These are phyloP conservation scores for Suillus spraguei DNA, from an alignment of 768 basidiomycete species.

Conservation along the genomic window DNA sequence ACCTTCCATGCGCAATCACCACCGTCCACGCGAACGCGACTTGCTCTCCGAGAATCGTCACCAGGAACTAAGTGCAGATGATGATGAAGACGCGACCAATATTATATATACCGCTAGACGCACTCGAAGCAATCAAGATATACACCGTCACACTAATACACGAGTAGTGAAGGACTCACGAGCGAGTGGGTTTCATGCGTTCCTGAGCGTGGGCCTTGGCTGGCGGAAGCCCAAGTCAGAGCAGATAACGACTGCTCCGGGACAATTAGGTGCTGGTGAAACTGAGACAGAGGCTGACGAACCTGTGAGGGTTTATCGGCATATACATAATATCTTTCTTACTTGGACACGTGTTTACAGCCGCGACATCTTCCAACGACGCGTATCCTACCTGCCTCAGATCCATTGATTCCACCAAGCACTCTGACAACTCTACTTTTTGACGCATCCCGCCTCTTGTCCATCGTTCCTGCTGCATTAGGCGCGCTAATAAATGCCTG, in stretches of 20 bases:
- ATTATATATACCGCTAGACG: conserved; percentile 25
- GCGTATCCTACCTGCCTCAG: conserved; percentile 55
- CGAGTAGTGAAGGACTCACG: conserved; percentile 16
- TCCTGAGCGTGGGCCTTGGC: conserved; percentile 30
- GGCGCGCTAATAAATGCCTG: conserved; percentile 67
- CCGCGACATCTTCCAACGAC: conserved; percentile 70
- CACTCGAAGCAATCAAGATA: conserved; percentile 25
- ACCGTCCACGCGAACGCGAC: conserved; percentile 10
- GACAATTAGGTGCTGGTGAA: conserved; percentile 64
- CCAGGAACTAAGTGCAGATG: conserved; percentile 6
- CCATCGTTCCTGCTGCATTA: conserved; percentile 71
- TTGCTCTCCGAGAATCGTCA: conserved; percentile 7
- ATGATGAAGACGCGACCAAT: conserved; percentile 11
- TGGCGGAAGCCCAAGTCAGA: conserved; percentile 41
- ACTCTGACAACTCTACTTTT: conserved; percentile 63
- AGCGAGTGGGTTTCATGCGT: conserved; percentile 22
- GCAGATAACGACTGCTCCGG: conserved; percentile 65
- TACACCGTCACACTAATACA: conserved; percentile 15
- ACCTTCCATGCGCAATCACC: conserved; percentile 7
- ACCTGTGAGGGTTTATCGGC: conserved; percentile 49
- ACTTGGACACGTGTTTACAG: conserved; percentile 33
- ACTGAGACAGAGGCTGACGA: conserved; percentile 82
- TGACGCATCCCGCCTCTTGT: conserved; percentile 67
- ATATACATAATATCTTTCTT: conserved; percentile 12
- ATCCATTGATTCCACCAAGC: conserved; percentile 50